Evolutionary conservation across 2,329 filamentous ascomycete genomes (phyloP), one percentile per base, ranked within the genome.

Genomic region (Plectosphaerella plurivora): DNA sequence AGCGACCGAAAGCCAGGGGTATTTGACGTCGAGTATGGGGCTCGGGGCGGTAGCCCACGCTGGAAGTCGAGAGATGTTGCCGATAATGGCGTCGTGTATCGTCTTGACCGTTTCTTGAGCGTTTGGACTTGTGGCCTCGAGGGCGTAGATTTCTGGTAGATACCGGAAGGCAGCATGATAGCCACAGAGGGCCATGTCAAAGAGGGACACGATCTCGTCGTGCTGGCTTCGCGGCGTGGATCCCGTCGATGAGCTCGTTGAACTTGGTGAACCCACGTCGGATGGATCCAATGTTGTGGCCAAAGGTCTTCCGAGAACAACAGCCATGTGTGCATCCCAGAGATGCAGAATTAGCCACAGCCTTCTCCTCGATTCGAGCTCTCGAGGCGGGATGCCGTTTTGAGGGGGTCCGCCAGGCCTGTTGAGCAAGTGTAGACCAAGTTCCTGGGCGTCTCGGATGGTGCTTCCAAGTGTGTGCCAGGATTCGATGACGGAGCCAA

Each of bases 271-370:
- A n/a, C n/a, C n/a, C 35, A 50, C 47, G 33, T 18, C 22, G 14
- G 24, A 14, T 14, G 51, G 47, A 24, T 51, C 35, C 48, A 54
- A 22, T 35, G 22, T 39, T 8, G 53, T 52, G 11, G 39, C 25
- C 48, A 53, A 48, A 12, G 53, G 53, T 37, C 53, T 50, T 39
- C 50, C 53, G 22, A 55, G 51, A n/a, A 55, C 51, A 47, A 48
- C 36, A 24, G 47, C 53, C 53, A 55, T 55, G 22, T 55, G 53
- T 14, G 24, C 48, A 42, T 55, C 47, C 53, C 53, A 55, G 28
- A 55, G 47, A 49, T 55, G 51, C 14, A 55, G 44, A 16, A 51
- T 36, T 5, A 53, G 37, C 53, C 53, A 55, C 22, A 53, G 15
- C 24, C 42, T 52, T 15, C 33, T 39, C 15, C 45, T 28, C 35